These are phyloP conservation scores for Zygoascus meyerae DNA, from an alignment of 1,139 yeast species.

Conservation along the genomic window DNA sequence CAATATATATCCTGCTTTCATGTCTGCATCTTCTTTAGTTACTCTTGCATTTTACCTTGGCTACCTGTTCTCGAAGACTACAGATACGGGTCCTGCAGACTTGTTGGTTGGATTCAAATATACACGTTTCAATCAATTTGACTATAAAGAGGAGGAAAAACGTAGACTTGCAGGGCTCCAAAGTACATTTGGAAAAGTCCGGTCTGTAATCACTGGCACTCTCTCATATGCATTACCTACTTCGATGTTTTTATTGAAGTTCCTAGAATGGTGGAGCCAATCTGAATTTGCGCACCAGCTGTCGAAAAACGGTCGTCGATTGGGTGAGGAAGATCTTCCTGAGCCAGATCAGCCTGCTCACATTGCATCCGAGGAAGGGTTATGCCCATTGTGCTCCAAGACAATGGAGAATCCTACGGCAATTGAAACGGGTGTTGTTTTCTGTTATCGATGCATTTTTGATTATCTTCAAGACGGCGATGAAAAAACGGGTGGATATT, in stretches of 20 bases:
- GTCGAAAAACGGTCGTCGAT: slow-evolving; percentile 47
- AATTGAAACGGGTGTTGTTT: slow-evolving; percentile 86
- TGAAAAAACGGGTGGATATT: slow-evolving; percentile 56
- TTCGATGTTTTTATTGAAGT: slow-evolving; percentile 76
- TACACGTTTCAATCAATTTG: slow-evolving; percentile 61
- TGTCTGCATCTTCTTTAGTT: slow-evolving; percentile 43
- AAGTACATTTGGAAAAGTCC: slow-evolving; percentile 21
- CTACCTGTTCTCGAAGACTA: slow-evolving; percentile 62
- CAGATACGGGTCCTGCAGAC: slow-evolving; percentile 62
- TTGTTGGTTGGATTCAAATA: slow-evolving; percentile 59
- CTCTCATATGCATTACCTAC: slow-evolving; percentile 58
- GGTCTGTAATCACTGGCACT: slow-evolving; percentile 36
- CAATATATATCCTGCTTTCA: slow-evolving; percentile 55
- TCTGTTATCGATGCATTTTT: slow-evolving; percentile 83
- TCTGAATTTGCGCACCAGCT: slow-evolving; percentile 66
- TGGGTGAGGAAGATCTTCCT: slow-evolving; percentile 43
- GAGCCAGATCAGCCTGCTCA: slow-evolving; percentile 38
- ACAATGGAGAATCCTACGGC: slow-evolving; percentile 73
- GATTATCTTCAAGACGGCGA: slow-evolving; percentile 48
- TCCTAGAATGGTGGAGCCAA: slow-evolving; percentile 93
- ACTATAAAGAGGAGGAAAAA: slow-evolving; percentile 44
- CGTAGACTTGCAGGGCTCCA: slow-evolving; percentile 17
- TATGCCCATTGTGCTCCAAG: slow-evolving; percentile 27
- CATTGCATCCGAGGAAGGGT: not conserved
- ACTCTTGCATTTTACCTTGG: slow-evolving; percentile 58